These are phyloP conservation scores for Coniferiporia weirii DNA, from an alignment of 1,284 basidiomycete genomes.

Conservation along the genomic window DNA sequence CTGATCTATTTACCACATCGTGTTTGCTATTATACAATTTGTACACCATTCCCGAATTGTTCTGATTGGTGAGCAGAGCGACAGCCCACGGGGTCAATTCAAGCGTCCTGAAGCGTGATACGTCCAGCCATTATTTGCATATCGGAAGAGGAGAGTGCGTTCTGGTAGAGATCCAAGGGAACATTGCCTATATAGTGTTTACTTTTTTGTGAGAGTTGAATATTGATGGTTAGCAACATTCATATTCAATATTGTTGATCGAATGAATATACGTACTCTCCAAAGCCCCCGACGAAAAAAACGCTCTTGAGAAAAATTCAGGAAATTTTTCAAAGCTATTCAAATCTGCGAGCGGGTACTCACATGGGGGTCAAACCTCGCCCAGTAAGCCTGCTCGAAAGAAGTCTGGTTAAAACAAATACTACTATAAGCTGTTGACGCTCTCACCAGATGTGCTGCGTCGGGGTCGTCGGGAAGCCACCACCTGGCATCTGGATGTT, in stretches of 20 bases:
- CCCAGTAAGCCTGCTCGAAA: constrained; percentile 45
- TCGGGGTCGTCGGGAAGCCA: constrained; percentile 47
- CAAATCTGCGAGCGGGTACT: constrained; percentile 15
- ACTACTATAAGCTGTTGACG: not conserved
- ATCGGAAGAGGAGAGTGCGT: not conserved
- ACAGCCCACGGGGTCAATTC: not conserved
- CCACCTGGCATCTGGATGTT: constrained; percentile 44
- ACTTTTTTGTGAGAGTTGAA: constrained; percentile 23
- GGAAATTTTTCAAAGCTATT: not conserved
- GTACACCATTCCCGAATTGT: not conserved
- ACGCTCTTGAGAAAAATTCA: constrained; percentile 34
- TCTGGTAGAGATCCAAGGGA: constrained; percentile 45
- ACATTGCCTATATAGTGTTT: constrained; percentile 56
- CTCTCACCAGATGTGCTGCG: constrained; percentile 40
- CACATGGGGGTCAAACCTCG: constrained; percentile 49
- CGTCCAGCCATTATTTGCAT: not conserved
- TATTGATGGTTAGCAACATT: not conserved
- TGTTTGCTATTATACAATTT: not conserved
- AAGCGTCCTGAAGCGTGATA: constrained; percentile 5
- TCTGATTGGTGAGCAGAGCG: not conserved
- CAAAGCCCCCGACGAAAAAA: constrained; percentile 66
- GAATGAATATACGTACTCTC: constrained; percentile 38
- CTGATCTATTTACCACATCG: not conserved
- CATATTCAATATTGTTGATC: not conserved
- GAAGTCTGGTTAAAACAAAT: constrained; percentile 11